These are phyloP conservation scores for Lachancea cidri DNA, from an alignment of 805 yeast species.

Conservation along the genomic window DNA sequence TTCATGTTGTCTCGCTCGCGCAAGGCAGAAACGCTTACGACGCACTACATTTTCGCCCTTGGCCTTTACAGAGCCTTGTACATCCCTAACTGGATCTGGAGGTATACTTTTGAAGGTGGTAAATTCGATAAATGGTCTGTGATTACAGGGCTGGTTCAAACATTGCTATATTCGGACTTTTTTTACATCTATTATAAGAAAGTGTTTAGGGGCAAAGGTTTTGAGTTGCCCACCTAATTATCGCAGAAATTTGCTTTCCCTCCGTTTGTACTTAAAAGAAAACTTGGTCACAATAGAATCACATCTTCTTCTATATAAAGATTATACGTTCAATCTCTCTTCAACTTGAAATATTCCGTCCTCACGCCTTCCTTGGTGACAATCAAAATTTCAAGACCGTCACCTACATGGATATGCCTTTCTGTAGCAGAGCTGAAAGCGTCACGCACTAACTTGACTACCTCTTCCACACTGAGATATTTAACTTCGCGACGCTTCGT, in stretches of 20 bases:
- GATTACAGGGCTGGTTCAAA: constrained; percentile 78
- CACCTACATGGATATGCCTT: constrained; percentile 98
- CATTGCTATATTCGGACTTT: constrained; percentile 87
- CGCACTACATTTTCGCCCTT: constrained; percentile 89
- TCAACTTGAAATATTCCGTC: constrained; percentile 76
- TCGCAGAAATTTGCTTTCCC: neutral
- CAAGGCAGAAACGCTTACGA: constrained; percentile 78
- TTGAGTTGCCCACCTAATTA: constrained; percentile 54
- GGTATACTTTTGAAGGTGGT: constrained; percentile 58
- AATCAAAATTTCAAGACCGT: constrained; percentile 84
- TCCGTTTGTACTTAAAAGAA: neutral
- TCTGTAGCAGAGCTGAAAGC: constrained; percentile 96
- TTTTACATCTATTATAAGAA: constrained; percentile 83
- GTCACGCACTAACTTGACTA: constrained; percentile 80
- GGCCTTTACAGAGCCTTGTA: constrained; percentile 87
- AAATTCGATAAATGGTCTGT: constrained; percentile 64
- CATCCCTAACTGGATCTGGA: constrained; percentile 92
- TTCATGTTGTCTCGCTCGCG: constrained; percentile 87
- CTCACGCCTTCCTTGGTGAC: constrained; percentile 91
- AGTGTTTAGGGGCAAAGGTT: constrained; percentile 74
- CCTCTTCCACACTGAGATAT: constrained; percentile 76
- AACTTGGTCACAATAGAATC: neutral
- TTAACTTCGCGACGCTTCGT: constrained; percentile 53
- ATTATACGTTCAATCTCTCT: constrained; percentile 57
- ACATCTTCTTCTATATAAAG: neutral